Evolutionary conservation across 163 green algal genomes (phyloP), one percentile per base, ranked within the genome.

Genomic region (Chlamydomonas reinhardtii): DNA sequence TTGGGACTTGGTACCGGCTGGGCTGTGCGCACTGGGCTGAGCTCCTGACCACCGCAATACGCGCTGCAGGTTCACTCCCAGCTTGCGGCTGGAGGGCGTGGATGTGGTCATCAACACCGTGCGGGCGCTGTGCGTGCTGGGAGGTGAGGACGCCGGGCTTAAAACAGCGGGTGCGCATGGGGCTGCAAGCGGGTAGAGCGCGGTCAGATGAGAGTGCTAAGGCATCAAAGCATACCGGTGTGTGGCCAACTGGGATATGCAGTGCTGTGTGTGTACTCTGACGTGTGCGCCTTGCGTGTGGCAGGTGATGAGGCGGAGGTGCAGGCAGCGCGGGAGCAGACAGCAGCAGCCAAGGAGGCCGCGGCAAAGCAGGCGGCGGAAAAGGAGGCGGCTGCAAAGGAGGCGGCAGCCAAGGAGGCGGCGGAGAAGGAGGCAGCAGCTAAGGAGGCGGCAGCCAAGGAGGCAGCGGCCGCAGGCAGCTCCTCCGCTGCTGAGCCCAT

Each of bases 41-140:
- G n/a, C n/a, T n/a, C n/a, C n/a, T n/a, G n/a, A n/a, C n/a, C n/a
- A n/a, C n/a, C n/a, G n/a, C n/a, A n/a, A n/a, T n/a, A n/a, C n/a
- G n/a, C n/a, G n/a, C n/a, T n/a, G n/a, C 88, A 90, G 89, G 43
- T 97, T 98, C 88, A 94, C 97, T n/a, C 93, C 94, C 6, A 82
- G 81, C 4, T 91, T 99, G 54, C 90, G 94, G 20, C 71, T 74
- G 19, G 89, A 94, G 17, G 93, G 92, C n/a, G 82, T 94, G 11
- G 75, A 95, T 31, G 82, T 91, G 12, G 84, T 96, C 32, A 70
- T 95, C 59, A 84, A 92, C n/a, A 86, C 92, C 22, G 87, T 96
- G 43, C 88, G 89, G 39, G 91, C 88, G 4, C 80, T 96, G 11
- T 96, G 92, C 87, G 91, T 97, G 66, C 75, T 97, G 32, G 91